Evolutionary conservation across 192 early-diverging fungal genomes (phyloP), one percentile per base, ranked within the genome.

Genomic region (Nowakowskiella sp.): DNA sequence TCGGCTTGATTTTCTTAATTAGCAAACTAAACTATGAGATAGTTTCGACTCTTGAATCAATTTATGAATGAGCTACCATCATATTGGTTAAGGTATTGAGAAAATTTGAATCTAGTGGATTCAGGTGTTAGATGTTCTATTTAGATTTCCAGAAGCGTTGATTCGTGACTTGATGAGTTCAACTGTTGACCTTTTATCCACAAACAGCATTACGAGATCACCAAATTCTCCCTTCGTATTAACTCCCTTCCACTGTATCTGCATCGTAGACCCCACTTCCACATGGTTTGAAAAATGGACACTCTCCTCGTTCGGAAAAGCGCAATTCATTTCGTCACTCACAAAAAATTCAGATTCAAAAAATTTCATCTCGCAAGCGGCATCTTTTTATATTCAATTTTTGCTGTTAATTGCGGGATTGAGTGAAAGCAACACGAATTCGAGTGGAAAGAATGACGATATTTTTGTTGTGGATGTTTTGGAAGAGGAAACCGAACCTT

Each of bases 251-350:
- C 62, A 74, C 42, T 64, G 60, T 42, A 57, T 78, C 2, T 30
- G 57, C 23, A 44, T 78, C 3, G 45, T 73, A 8, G 76, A 78
- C 61, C 53, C 67, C 8, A 24, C 42, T 5, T 55, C 60, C 21
- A 25, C 8, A 9, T 78, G 76, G 76, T 72, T 74, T 31, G 66
- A 78, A 33, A 78, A 74, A 42, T 78, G 76, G 76, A 74, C 65
- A 59, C 36, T 75, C 3, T 61, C 62, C 26, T 33, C 61, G 22
- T 46, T 72, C 33, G 76, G 76, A 6, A 24, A 70, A 30, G 34
- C 55, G 2, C 68, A 74, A 6, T 51, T 66, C 21, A 53, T 67
- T 1, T 25, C 47, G 4, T 22, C 61, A 13, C 36, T 78, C n/a
- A 23, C 45, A 25, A 47, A 60, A 21, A n/a, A n/a, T n/a, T n/a